A percentile compares a stretch with the other conserved stretches of the same genome.
Conservation (phyloP, 2,329 filamentous ascomycete species). For the Aspergillus latus region DNA sequence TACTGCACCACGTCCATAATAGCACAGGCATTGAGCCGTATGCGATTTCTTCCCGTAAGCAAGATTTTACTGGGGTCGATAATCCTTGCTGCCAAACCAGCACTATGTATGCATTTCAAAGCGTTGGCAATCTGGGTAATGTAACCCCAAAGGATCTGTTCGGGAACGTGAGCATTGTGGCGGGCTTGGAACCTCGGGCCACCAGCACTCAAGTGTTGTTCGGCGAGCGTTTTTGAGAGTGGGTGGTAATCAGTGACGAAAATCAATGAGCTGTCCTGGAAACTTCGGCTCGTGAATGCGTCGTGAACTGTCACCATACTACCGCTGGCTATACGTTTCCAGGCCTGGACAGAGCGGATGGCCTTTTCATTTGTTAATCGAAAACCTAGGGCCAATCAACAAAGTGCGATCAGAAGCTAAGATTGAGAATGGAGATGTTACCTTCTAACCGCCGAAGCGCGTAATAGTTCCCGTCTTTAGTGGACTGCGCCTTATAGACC, state of each 20-base stretch:
- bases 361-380: constrained; percentile 85
- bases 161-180: constrained; percentile 57
- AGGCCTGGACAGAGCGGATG: constrained; percentile 80
- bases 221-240: constrained; percentile 81
- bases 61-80: constrained; percentile 87
- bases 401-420: background rate
- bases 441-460: constrained; percentile 82
- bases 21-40: constrained; percentile 83
- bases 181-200: constrained; percentile 43
- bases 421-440: constrained; percentile 28
- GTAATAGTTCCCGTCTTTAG: constrained; percentile 86
- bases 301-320: constrained; percentile 85
- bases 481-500: constrained; percentile 91
- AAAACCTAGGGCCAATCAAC: constrained; percentile 57
- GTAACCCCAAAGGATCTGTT: constrained; percentile 85
- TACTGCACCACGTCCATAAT: constrained; percentile 87
- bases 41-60: constrained; percentile 83
- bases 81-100: constrained; percentile 78
- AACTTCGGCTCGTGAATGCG: constrained; percentile 88
- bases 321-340: constrained; percentile 80
- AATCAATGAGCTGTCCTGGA: constrained; percentile 91
- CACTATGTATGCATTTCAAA: constrained; percentile 78
- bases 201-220: constrained; percentile 62
- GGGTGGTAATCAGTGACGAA: constrained; percentile 94
- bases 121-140: constrained; percentile 88